Percentiles rank a stretch among this genome's conserved stretches.
Conservation (phyloP, 345 rosid genomes). For the Brassica rapa region DNA sequence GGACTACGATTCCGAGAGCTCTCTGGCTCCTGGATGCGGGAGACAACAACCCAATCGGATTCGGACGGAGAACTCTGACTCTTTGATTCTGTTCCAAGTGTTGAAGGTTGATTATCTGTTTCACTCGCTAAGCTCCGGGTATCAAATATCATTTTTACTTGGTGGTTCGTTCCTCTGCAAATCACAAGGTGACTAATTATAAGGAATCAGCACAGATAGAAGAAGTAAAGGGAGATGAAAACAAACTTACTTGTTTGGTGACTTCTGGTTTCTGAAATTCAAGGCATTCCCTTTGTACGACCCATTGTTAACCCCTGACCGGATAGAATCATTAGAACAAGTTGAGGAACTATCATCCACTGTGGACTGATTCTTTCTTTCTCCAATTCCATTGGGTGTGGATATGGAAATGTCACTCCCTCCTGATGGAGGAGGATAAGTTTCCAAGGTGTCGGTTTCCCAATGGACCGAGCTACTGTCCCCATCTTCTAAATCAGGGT, state of each 20-base stretch:
- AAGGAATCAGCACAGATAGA: neutral
- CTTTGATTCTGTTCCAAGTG: slow-evolving; percentile 45
- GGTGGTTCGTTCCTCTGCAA: slow-evolving; percentile 59
- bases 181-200: slow-evolving; percentile 8
- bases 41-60: slow-evolving; percentile 54
- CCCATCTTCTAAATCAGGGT: slow-evolving; percentile 81
- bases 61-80: slow-evolving; percentile 49
- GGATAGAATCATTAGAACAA: slow-evolving; percentile 88
- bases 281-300: slow-evolving; percentile 58
- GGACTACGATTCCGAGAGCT: slow-evolving; percentile 44
- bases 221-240: slow-evolving; percentile 4
- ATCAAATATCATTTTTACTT: slow-evolving; percentile 49
- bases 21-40: slow-evolving; percentile 45
- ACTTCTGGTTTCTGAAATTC: slow-evolving; percentile 53
- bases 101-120: slow-evolving; percentile 48
- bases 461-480: slow-evolving; percentile 74
- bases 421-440: slow-evolving; percentile 57
- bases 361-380: slow-evolving; percentile 55
- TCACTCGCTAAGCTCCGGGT: slow-evolving; percentile 49
- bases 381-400: slow-evolving; percentile 61
- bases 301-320: slow-evolving; percentile 65
- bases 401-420: slow-evolving; percentile 54
- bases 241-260: slow-evolving; percentile 49
- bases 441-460: slow-evolving; percentile 86
- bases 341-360: slow-evolving; percentile 98